Evolutionary conservation across 1,284 basidiomycete species (phyloP), one percentile per base, ranked within the genome.

Genomic region (Apiotrichum domesticum): DNA sequence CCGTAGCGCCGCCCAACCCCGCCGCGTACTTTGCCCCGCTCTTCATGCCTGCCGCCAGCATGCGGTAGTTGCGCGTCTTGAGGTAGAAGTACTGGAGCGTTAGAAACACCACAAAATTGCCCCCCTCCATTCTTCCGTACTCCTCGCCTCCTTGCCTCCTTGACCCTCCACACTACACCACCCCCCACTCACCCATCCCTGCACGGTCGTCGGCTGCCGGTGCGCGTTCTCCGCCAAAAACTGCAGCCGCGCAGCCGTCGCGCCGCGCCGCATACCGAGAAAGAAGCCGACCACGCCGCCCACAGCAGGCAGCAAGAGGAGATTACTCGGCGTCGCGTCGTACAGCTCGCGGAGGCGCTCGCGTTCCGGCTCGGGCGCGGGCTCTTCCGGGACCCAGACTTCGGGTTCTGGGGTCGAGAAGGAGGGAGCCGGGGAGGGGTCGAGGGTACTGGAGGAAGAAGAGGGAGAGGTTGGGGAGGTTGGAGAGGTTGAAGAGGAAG

Each of bases 211-310:
- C 33, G 75, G 75, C 47, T 65, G 68, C 35, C 75, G 51, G 61
- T 77, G 75, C 7, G 73, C 74, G 55, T 77, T 77, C 65, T 77
- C 75, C 21, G 73, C 75, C 48, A 77, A 59, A 56, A 74, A 77
- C 21, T 70, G 55, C 49, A 76, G 52, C 49, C 74, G 66, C 15
- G 75, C 74, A 40, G 61, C 47, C 3, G 61, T 57, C 7, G 70
- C 75, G 13, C 74, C 75, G 35, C 74, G 60, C 0, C 66, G 67
- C 49, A 71, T 63, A 4, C 75, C 75, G 41, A 77, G 70, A 8
- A 69, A 58, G 29, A 75, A 57, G 2, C 74, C 75, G 33, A 77
- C 58, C 14, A 66, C 35, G 0, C 65, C 65, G 1, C 72, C 74
- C 14, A 64, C 62, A 0, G 70, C 62, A 6, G 74, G 69, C 8